Base-by-base conservation (phyloP, 1,284 basidiomycete genomes). In the Tilletia walkeri region DNA sequence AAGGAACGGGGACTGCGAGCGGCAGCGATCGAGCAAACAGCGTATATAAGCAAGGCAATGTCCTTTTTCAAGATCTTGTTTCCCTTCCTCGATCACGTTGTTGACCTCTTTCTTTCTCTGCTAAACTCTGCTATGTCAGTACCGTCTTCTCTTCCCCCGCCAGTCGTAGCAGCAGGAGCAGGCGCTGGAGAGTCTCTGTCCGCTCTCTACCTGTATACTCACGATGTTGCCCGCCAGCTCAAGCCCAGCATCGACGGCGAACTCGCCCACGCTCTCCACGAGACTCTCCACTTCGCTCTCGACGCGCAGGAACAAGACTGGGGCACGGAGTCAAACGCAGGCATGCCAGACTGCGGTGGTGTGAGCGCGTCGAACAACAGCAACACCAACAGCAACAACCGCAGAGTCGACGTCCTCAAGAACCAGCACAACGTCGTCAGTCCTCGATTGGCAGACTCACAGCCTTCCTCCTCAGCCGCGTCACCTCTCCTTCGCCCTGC, bases 281-380 rank as follows among this genome's bases (percentile, higher is more conserved):
- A 80, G 49, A 80, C 79, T 10, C 73, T 80, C 4, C 79, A 80
- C 68, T 80, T 76, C 65, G 75, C 79, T 10, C 75, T 80, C 34
- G 79, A 81, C 67, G 79, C 77, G 7, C 70, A 78, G 61, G 72
- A 73, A 30, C 75, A 79, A 20, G 79, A 80, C 66, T 80, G 75
- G 70, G 75, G 30, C 36, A n/a, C 59, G 34, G 34, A 24, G 1
- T 63, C 59, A 10, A 34, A 30, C 41, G 6, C 20, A 16, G 14
- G n/a, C 14, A 65, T 30, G 48, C 20, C 48, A 9, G 48, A 34
- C 20, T 20, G 20, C 36, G 59, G 36, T 12, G 59, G 36, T 30
- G 24, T 30, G 41, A 41, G 53, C 53, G 30, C 53, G 53, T 7
- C 36, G 2, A 39, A 9, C 63, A 39, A 14, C 30, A 18, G 41